These are phyloP conservation scores for Silene uniflora DNA, from an alignment of 148 eudicot species.

Conservation along the genomic window DNA sequence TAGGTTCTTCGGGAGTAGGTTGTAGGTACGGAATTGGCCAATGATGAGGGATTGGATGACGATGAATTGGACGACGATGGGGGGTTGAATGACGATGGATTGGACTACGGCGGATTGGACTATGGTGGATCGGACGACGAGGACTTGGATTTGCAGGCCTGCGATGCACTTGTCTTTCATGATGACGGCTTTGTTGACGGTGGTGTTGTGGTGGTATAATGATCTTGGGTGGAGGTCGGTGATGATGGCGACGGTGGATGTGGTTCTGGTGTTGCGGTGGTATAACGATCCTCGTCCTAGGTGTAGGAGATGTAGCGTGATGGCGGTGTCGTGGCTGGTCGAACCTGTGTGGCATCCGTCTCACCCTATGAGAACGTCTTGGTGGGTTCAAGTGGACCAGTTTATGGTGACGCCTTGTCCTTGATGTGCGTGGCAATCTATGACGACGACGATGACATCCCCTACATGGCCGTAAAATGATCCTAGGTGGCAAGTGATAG, in stretches of 20 bases:
- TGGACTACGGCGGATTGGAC: neutral
- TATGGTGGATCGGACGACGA: neutral
- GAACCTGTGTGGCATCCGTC: constrained; percentile 16
- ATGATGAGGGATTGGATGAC: neutral
- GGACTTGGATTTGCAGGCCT: constrained; percentile 3
- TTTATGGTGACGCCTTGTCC: constrained; percentile 22
- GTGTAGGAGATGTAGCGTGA: neutral
- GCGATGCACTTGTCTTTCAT: constrained; percentile 9
- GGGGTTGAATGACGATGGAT: neutral
- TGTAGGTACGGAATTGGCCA: constrained; percentile 1
- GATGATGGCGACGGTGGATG: constrained; percentile 12
- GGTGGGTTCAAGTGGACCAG: constrained; percentile 18
- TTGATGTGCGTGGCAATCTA: constrained; percentile 19
- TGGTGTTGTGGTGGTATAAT: constrained; percentile 24
- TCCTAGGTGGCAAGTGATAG: constrained; percentile 25
- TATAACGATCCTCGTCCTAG: neutral
- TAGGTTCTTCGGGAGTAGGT: neutral
- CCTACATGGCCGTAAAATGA: constrained; percentile 24
- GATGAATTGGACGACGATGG: neutral
- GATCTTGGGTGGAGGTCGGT: constrained; percentile 12
- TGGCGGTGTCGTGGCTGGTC: constrained; percentile 15
- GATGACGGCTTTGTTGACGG: constrained; percentile 16
- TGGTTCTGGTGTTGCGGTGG: constrained; percentile 10
- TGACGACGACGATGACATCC: constrained; percentile 11
- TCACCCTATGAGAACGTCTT: constrained; percentile 14